phyloP scores from a whole-genome alignment of 805 yeast genomes.

The Danielia reshetovae region DNA sequence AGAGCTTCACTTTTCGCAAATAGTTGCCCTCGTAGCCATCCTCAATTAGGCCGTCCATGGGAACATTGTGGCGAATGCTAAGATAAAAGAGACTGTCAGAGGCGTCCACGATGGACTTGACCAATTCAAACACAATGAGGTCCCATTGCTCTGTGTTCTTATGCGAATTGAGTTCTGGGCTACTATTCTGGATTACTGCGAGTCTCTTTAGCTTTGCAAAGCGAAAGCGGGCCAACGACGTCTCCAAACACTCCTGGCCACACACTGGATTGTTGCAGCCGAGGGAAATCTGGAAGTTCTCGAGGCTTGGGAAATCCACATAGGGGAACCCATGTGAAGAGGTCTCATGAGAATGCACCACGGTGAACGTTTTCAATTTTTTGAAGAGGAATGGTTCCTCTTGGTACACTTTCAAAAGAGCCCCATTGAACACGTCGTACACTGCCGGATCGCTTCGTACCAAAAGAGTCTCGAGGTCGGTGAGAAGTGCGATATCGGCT shows the following conservation, averaged over 20 bases:
- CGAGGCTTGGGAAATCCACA: slow-evolving; percentile 19
- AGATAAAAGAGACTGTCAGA: slow-evolving; percentile 34
- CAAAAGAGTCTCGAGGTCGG: slow-evolving; percentile 5
- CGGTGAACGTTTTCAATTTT: slow-evolving; percentile 19
- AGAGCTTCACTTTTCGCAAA: slow-evolving; percentile 52
- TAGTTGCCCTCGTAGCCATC: slow-evolving; percentile 78
- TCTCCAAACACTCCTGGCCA: slow-evolving; percentile 39
- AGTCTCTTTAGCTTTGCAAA: slow-evolving; percentile 31
- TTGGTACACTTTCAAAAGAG: slow-evolving; percentile 8
- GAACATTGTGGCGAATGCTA: slow-evolving; percentile 56
- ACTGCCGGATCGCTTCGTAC: slow-evolving; percentile 8
- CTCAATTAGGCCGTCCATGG: slow-evolving; percentile 40
- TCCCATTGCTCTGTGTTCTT: slow-evolving; percentile 52
- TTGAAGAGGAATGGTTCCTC: slow-evolving; percentile 9
- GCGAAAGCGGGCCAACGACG: slow-evolving; percentile 30
- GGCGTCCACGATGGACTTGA: slow-evolving; percentile 22
- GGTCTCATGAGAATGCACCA: slow-evolving; percentile 20
- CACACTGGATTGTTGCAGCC: slow-evolving; percentile 48
- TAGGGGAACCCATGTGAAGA: slow-evolving; percentile 11
- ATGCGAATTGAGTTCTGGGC: slow-evolving; percentile 28
- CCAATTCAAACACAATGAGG: slow-evolving; percentile 36
- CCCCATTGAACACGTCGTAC: slow-evolving; percentile 3
- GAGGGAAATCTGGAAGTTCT: slow-evolving; percentile 39
- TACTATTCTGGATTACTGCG: slow-evolving; percentile 32
- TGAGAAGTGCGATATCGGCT: slow-evolving; percentile 4